Base-by-base conservation (phyloP, 2,329 filamentous ascomycete species). In the Corinectria fuckeliana region DNA sequence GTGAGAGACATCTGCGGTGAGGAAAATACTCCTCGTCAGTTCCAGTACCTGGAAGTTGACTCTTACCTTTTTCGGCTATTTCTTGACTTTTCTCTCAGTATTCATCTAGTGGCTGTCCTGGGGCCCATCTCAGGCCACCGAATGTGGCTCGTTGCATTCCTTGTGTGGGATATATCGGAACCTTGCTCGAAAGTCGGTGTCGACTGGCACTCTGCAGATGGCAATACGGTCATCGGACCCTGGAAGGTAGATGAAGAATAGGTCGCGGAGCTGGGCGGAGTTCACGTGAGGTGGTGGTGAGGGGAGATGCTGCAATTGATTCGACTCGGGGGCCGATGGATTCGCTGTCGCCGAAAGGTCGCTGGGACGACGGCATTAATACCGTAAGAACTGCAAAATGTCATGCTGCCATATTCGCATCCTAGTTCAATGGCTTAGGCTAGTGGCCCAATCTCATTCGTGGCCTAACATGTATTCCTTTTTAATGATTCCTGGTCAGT, bases 161-260 rank as follows among this genome's bases (percentile, higher is more conserved):
- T 21, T 30, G 54, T 63, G 55, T 50, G 36, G 56, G 44, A 38
- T 32, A 3, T 23, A 38, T 61, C 44, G 25, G 20, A 49, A 57
- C 48, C 30, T 36, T 62, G 47, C 57, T 67, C 44, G 64, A 64
- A 62, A 63, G 64, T 66, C 64, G 67, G 67, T 67, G 64, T 66
- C 64, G 52, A 58, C 18, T 45, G 62, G 41, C 50, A 50, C 51
- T 56, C 52, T 57, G 58, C 28, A 23, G 55, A 61, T 61, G 45
- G 38, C 10, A 18, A 18, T 14, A n/a, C 45, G 58, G 42, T 38
- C 39, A 56, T 59, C 44, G 34, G 53, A 50, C 59, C 57, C 56
- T 56, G 58, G 52, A 58, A 39, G 49, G 26, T 21, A 44, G 54
- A 39, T 28, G 55, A 39, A 34, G 49, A 10, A 42, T n/a, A n/a